Conservation (phyloP, 371 early-diverging fungal species). For the Dichotomocladium elegans region DNA sequence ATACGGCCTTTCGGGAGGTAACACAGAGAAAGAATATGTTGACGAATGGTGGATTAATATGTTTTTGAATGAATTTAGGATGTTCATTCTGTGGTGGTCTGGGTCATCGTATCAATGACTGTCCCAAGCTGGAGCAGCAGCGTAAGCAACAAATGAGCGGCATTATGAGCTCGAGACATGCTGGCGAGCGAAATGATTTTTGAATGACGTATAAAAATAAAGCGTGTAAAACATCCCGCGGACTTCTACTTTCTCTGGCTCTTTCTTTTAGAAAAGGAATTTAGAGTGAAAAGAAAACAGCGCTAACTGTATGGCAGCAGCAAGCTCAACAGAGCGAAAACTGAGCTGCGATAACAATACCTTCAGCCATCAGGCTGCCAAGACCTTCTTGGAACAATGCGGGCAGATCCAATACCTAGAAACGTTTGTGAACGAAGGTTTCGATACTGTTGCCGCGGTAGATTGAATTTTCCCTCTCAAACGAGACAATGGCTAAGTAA, state of each 20-base stretch:
- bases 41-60: neutral
- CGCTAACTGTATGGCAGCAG: no score
- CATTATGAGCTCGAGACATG: conserved; percentile 34
- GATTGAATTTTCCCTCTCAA: neutral
- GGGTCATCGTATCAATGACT: conserved; percentile 90
- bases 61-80: conserved; percentile 45
- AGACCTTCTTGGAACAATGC: conserved; percentile 28
- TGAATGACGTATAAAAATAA: conserved; percentile 8
- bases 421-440: conserved; percentile 39
- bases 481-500: neutral
- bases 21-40: neutral
- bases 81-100: conserved; percentile 95
- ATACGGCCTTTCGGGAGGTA: conserved; percentile 63
- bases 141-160: conserved; percentile 55
- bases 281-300: no score
- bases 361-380: conserved; percentile 8
- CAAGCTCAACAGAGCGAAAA: neutral
- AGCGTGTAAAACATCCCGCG: neutral
- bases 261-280: no score
- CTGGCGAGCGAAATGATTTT: conserved; percentile 39
- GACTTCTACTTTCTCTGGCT: neutral
- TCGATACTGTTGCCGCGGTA: conserved; percentile 44
- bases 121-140: conserved; percentile 82
- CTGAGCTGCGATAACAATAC: conserved; percentile 1
- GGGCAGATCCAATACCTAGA: conserved; percentile 25